Base-by-base conservation (phyloP, 2,329 filamentous ascomycete genomes). In the Claviceps humidiphila region DNA sequence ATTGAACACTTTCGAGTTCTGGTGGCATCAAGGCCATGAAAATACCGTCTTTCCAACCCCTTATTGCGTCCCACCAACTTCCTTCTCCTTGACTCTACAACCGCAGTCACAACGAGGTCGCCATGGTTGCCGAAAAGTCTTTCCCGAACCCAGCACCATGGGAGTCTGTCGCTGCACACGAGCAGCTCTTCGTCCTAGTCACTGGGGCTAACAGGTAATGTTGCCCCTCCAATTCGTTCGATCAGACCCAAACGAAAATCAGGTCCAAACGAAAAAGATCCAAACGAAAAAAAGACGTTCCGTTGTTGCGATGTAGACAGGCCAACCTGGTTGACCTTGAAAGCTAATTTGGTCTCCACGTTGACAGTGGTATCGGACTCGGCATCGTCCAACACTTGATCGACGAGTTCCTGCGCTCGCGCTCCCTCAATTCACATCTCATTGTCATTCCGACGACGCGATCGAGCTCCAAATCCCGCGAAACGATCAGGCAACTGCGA, bases 381-480 rank as follows among this genome's bases (percentile, higher is more conserved):
- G 84, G 85, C 52, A 89, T 87, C 59, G 87, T 86, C 65, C 81
- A 86, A 63, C 87, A 89, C 55, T 76, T 95, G 53, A 91, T 95
- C 60, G 88, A 95, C 71, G 87, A 95, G 61, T 96, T 95, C 72
- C 80, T 95, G 54, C 71, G 74, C 54, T 80, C 80, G 13, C 82
- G 81, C 39, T 79, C 85, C 34, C 73, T 80, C 48, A 73, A 75
- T 34, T 77, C 87, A 53, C 81, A 85, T 61, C 79, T 97, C 45
- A 78, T 88, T 59, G 75, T 96, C 51, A 81, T 96, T 57, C 82
- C 88, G 57, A 95, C 89, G 5, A 95, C 91, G 1, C 86, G 91
- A 57, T 84, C 83, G 61, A 65, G 74, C 44, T 70, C 74, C 55
- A 96, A 96, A 71, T 85, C 84, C 49, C 75, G 78, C 54, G 83